A percentile compares a stretch with the other conserved stretches of the same genome.
Conservation (phyloP, 2,329 filamentous ascomycete genomes). For the Aspergillus arachidicola region DNA sequence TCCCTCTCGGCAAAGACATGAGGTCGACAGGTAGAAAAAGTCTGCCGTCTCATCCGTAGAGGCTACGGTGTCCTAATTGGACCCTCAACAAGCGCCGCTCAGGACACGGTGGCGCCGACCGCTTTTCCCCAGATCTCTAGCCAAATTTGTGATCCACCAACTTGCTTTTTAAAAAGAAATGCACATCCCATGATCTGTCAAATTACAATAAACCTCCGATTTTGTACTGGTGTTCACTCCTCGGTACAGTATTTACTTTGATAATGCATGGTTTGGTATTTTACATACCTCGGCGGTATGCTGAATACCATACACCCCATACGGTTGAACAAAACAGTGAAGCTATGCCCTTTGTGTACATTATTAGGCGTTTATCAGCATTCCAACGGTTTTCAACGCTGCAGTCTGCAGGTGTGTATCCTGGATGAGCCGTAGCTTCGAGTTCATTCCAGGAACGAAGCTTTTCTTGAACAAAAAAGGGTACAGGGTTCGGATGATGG, state of each 20-base stretch:
- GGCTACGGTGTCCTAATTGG: conserved; percentile 17
- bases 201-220: conserved; percentile 2
- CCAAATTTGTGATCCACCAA: conserved; percentile 23
- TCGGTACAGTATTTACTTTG: not conserved
- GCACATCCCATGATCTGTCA: conserved; percentile 5
- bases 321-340: not conserved
- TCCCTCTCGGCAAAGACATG: not conserved
- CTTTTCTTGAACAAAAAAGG: not conserved
- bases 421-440: not conserved
- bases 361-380: not conserved
- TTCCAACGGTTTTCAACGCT: not conserved
- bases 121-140: conserved; percentile 21
- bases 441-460: not conserved
- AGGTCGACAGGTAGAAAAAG: not conserved
- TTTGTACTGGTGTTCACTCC: not conserved
- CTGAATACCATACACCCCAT: conserved; percentile 24
- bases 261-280: conserved; percentile 3
- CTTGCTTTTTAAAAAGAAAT: not conserved
- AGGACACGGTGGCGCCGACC: conserved; percentile 7
- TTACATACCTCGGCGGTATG: conserved; percentile 19
- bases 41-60: not conserved
- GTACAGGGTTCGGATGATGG: not conserved
- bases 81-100: conserved; percentile 6
- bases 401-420: not conserved
- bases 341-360: not conserved